Evolutionary conservation across 352 stramenopile species (phyloP).

Genomic region (Globisporangium spinosum): DNA sequence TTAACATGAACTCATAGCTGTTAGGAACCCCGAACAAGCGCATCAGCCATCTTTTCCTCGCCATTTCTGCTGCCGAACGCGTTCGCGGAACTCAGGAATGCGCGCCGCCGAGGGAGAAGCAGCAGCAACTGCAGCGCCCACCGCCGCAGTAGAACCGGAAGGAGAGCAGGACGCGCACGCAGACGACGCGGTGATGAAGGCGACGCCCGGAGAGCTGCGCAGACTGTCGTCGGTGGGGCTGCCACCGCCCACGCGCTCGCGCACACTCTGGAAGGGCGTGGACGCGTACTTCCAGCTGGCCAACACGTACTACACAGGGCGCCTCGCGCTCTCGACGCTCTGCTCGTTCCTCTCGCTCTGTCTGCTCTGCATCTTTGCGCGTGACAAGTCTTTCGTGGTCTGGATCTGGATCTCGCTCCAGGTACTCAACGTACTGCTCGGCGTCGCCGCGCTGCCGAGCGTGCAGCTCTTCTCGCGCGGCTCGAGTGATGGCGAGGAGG

Average conservation of each 20-base stretch:
- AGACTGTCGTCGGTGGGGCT: slow-evolving; percentile 4
- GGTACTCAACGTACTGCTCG: slow-evolving; percentile 52
- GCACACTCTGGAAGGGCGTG: slow-evolving; percentile 26
- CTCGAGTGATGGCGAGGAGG: not conserved
- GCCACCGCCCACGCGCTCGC: slow-evolving; percentile 9
- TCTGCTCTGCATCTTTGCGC: slow-evolving; percentile 35
- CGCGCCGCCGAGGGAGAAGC: not conserved
- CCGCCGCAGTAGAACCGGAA: not conserved
- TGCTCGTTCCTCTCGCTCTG: slow-evolving; percentile 40
- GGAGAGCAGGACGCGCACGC: not conserved
- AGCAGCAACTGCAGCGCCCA: not conserved
- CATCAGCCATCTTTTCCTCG: not conserved
- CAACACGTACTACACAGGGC: slow-evolving; percentile 72
- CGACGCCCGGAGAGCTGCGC: slow-evolving; percentile 4
- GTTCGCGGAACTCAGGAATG: not conserved
- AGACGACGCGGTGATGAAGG: too few relatives aligned
- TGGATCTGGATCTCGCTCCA: slow-evolving; percentile 51
- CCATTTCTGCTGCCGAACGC: not conserved
- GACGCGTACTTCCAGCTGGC: slow-evolving; percentile 54
- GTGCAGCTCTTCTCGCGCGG: slow-evolving; percentile 36
- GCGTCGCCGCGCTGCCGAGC: slow-evolving; percentile 45
- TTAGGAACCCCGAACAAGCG: too few relatives aligned
- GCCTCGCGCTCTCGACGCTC: slow-evolving; percentile 45
- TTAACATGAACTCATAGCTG: too few relatives aligned
- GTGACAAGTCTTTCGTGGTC: slow-evolving; percentile 26